Conservation (phyloP, 2,329 filamentous ascomycete genomes). For the Fusarium agapanthi region DNA sequence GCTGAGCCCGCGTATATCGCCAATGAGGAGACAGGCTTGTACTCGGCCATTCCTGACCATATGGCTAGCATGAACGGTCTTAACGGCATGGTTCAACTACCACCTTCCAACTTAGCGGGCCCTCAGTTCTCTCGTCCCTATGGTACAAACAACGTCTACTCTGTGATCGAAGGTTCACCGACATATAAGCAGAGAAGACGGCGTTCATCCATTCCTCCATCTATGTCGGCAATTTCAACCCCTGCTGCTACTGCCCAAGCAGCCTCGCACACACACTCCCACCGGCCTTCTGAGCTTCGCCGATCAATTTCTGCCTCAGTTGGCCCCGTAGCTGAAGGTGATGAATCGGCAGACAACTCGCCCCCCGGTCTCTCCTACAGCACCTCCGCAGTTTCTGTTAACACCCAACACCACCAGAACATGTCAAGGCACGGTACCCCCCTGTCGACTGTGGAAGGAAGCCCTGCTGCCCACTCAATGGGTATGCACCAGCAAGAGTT, state of each 20-base stretch:
- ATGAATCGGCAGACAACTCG: slow-evolving; percentile 81
- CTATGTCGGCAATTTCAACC: slow-evolving; percentile 73
- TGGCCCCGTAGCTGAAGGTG: slow-evolving; percentile 80
- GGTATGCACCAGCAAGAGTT: slow-evolving; percentile 79
- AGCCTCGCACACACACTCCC: slow-evolving; percentile 76
- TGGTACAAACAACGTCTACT: slow-evolving; percentile 82
- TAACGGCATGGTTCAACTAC: slow-evolving; percentile 90
- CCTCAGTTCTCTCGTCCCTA: slow-evolving; percentile 82
- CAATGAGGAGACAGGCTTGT: slow-evolving; percentile 95
- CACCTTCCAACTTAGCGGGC: slow-evolving; percentile 82
- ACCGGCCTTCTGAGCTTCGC: slow-evolving; percentile 87
- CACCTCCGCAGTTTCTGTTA: slow-evolving; percentile 71
- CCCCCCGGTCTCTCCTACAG: slow-evolving; percentile 79
- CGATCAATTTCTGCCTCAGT: slow-evolving; percentile 91
- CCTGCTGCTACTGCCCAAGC: slow-evolving; percentile 71
- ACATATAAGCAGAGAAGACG: slow-evolving; percentile 98
- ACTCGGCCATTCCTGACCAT: slow-evolving; percentile 93
- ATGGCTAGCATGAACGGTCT: slow-evolving; percentile 75
- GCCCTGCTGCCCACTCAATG: slow-evolving; percentile 76
- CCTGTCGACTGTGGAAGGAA: slow-evolving; percentile 83
- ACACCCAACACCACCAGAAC: slow-evolving; percentile 77
- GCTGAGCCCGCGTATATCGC: slow-evolving; percentile 96
- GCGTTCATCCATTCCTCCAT: slow-evolving; percentile 89
- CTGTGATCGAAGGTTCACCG: slow-evolving; percentile 95
- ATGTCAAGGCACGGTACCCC: slow-evolving; percentile 93